Conservation (phyloP, 306 rosid genomes). For the Ammopiptanthus mongolicus region DNA sequence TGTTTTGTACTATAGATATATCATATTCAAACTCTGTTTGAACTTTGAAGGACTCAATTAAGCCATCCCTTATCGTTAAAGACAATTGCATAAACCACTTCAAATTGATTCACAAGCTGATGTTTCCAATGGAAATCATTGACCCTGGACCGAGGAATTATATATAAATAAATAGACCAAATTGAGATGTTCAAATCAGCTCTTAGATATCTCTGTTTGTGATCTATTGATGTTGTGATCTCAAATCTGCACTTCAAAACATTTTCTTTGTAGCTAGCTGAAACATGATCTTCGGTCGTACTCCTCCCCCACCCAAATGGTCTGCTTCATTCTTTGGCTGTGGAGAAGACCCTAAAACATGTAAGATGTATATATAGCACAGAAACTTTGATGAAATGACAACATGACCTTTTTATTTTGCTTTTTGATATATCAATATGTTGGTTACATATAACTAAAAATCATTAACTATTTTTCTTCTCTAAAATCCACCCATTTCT, state of each 20-base stretch:
- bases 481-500: not conserved
- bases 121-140: slow-evolving; percentile 12
- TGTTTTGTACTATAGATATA: not conserved
- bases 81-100: not conserved
- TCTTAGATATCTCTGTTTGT: not conserved
- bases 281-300: slow-evolving; percentile 23
- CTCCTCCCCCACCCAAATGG: slow-evolving; percentile 32
- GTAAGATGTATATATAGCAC: slow-evolving; percentile 14
- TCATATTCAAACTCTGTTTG: not conserved
- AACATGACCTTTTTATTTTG: not conserved
- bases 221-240: not conserved
- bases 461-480: not conserved
- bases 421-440: not conserved
- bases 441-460: not conserved
- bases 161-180: not conserved
- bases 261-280: not conserved
- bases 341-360: slow-evolving; percentile 25
- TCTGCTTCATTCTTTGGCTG: slow-evolving; percentile 28
- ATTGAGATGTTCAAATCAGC: not conserved
- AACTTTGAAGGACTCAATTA: not conserved
- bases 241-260: not conserved
- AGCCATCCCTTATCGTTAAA: not conserved
- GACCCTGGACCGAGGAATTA: not conserved
- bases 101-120: not conserved
- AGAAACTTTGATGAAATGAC: not conserved